phyloP scores from a whole-genome alignment of 192 early-diverging fungal genomes.

The Entomortierella beljakovae region DNA sequence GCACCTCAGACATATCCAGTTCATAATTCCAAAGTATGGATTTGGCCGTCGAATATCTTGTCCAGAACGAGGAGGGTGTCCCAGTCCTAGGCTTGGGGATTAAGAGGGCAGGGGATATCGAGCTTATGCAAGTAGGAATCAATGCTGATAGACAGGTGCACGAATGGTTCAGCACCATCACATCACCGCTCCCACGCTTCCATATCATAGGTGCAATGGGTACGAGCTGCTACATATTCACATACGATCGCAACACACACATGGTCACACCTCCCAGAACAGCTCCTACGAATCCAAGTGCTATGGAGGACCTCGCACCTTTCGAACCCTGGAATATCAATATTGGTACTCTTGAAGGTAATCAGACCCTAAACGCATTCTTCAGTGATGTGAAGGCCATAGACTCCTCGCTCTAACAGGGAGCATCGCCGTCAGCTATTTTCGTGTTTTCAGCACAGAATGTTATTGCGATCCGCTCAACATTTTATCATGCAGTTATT shows the following conservation, averaged over 20 bases:
- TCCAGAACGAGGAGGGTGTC: conserved; percentile 7
- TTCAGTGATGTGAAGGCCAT: conserved; percentile 13
- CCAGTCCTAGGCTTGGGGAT: conserved; percentile 2
- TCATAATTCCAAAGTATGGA: neutral
- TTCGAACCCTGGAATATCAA: neutral
- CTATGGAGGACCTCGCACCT: conserved; percentile 2
- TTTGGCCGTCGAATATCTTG: conserved; percentile 8
- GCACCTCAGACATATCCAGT: neutral
- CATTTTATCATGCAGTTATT: no score
- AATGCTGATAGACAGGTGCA: conserved; percentile 6
- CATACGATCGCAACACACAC: neutral
- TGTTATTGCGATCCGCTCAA: no score
- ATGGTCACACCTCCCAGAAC: conserved; percentile 2
- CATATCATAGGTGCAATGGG: neutral
- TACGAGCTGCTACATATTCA: conserved; percentile 4
- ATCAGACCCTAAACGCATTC: neutral
- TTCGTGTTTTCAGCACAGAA: no score
- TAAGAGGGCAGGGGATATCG: conserved; percentile 1
- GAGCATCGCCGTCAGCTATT: no score
- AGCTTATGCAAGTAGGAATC: neutral
- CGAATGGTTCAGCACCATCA: neutral
- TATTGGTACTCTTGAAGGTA: neutral
- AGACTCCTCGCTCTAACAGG: neutral
- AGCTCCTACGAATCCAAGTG: neutral
- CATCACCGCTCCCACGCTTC: conserved; percentile 9